Conservation (phyloP, 2,329 filamentous ascomycete species). For the Sporothrix variecibatus region DNA sequence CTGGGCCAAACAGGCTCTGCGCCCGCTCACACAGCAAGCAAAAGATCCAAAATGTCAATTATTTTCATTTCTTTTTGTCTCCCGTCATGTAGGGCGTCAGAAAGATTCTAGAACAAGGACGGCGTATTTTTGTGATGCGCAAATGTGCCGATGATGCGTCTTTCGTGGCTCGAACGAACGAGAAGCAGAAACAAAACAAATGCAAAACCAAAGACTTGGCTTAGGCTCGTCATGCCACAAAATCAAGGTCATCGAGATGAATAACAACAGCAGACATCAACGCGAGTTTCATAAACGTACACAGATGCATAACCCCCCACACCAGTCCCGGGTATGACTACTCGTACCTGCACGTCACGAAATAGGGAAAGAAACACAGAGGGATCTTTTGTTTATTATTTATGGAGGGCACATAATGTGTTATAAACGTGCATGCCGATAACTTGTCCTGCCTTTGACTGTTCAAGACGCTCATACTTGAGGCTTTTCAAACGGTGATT, state of each 20-base stretch:
- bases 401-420: not conserved
- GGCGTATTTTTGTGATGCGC: not conserved
- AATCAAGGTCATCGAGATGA: not conserved
- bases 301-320: not conserved
- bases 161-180: not conserved
- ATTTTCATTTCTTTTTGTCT: not conserved
- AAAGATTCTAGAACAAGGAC: not conserved
- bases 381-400: not conserved
- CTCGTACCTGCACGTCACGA: conserved; percentile 8
- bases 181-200: not conserved
- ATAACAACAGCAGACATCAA: not conserved
- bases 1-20: not conserved
- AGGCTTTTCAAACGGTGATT: not conserved
- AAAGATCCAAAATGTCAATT: not conserved
- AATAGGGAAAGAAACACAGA: not conserved
- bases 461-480: not conserved
- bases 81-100: not conserved
- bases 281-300: not conserved
- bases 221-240: not conserved
- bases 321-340: not conserved
- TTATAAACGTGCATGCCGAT: not conserved
- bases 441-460: not conserved
- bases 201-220: not conserved
- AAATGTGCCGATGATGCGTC: not conserved
- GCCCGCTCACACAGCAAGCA: not conserved